Evolutionary conservation across 495 filamentous ascomycete species (phyloP).

Genomic region (Rhypophila decipiens): DNA sequence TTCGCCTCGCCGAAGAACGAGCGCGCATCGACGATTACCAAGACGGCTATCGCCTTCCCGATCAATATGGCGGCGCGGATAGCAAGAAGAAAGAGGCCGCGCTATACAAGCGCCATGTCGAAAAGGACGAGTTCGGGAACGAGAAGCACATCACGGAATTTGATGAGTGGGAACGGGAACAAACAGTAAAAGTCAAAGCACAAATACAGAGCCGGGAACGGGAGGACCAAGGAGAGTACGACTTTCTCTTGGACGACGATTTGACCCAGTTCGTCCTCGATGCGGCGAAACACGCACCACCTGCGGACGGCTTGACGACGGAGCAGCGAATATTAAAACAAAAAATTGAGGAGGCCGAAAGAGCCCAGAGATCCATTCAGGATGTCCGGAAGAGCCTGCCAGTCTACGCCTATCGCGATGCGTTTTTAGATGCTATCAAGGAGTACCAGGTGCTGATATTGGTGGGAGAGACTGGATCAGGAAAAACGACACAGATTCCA

Average conservation of each 20-base stretch:
- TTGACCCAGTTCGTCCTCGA: slow-evolving; percentile 85
- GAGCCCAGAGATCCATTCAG: slow-evolving; percentile 76
- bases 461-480: slow-evolving; percentile 82
- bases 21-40: slow-evolving; percentile 83
- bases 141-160: slow-evolving; percentile 91
- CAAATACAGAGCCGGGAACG: slow-evolving; percentile 71
- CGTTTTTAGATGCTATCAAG: slow-evolving; percentile 64
- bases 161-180: slow-evolving; percentile 92
- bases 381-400: slow-evolving; percentile 87
- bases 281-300: slow-evolving; percentile 53
- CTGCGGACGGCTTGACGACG: slow-evolving; percentile 52
- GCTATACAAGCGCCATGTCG: slow-evolving; percentile 85
- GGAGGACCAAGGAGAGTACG: slow-evolving; percentile 82
- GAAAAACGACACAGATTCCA: slow-evolving; percentile 84
- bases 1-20: slow-evolving; percentile 83
- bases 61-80: slow-evolving; percentile 91
- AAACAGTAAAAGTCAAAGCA: slow-evolving; percentile 80
- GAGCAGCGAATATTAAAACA: slow-evolving; percentile 75
- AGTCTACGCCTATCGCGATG: slow-evolving; percentile 75
- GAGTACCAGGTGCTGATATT: slow-evolving; percentile 76
- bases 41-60: slow-evolving; percentile 90
- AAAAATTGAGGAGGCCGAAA: slow-evolving; percentile 80
- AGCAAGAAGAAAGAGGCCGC: slow-evolving; percentile 85
- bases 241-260: slow-evolving; percentile 87
- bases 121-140: slow-evolving; percentile 78